Conservation (phyloP, 306 rosid species). For the Corylus americana region DNA sequence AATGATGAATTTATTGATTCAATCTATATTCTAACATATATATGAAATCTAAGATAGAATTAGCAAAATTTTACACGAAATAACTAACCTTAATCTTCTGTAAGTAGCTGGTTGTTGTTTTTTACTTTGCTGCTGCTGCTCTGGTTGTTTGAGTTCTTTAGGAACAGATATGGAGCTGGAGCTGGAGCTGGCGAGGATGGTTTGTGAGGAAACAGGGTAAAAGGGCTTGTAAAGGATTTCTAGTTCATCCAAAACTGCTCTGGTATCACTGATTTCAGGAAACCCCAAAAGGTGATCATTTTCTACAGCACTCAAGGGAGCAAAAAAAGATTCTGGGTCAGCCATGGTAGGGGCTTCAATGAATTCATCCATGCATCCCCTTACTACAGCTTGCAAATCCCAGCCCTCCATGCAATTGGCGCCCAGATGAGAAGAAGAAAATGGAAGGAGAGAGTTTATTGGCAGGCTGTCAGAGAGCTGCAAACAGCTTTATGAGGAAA, state of each 20-base stretch:
- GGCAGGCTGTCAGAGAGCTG: conserved; percentile 22
- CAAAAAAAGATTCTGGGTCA: conserved; percentile 17
- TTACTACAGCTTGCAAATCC: conserved; percentile 85
- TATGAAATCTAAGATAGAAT: too few species aligned
- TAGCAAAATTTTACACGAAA: not conserved
- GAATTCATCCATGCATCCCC: conserved; percentile 43
- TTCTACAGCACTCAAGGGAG: conserved; percentile 34
- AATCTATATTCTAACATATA: too few species aligned
- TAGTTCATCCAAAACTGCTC: conserved; percentile 49
- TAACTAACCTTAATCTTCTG: conserved; percentile 49
- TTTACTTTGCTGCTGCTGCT: conserved; percentile 32
- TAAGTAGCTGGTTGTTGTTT: conserved; percentile 31
- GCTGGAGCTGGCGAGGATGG: conserved; percentile 1
- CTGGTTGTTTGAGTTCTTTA: conserved; percentile 34
- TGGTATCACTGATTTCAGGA: conserved; percentile 51
- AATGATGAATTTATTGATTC: too few species aligned
- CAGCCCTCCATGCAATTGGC: conserved; percentile 52
- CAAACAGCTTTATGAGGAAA: conserved; percentile 24
- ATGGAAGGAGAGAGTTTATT: conserved; percentile 6
- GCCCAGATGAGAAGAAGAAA: not conserved
- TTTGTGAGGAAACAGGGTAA: conserved; percentile 46
- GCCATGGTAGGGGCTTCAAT: conserved; percentile 18
- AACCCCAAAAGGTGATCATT: conserved; percentile 41
- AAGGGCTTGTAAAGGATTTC: conserved; percentile 65
- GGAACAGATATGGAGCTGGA: conserved; percentile 41